Evolutionary conservation across 208 protist species (phyloP), one percentile per base, ranked within the genome.

Genomic region (Leptomonas pyrrhocoris): DNA sequence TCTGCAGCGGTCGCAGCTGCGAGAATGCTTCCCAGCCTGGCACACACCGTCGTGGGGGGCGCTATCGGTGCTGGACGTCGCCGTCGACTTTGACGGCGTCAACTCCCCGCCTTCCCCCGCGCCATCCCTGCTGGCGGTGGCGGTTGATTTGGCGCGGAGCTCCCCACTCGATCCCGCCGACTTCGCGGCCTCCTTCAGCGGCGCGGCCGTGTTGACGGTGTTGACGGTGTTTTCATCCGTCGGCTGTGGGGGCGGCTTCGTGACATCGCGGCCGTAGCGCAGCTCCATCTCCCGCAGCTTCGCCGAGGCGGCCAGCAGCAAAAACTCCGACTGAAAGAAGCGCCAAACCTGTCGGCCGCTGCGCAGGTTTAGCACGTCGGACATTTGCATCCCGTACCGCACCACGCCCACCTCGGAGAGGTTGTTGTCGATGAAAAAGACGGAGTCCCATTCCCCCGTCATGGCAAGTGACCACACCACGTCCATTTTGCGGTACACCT

Each of bases 391-490:
- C 0, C 88, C 88, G 51, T 80, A 84, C 7, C 79, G 83, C 28
- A 91, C 80, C 21, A 93, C 68, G 11, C 88, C 90, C 15, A 94
- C 64, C 74, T 95, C 90, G 27, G 78, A 84, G 55, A 95, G 75
- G 67, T 94, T 91, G 73, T 95, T 95, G 77, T 95, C 90, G 12
- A 95, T 78, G 51, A 95, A 95, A 46, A 95, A 91, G 4, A 95
- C 88, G 31, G 71, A 76, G 60, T 95, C 90, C 88, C 90, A 95
- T 66, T 74, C 36, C 2, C 90, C 85, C 27, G 73, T 90, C 48
- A 74, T 73, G 40, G 90, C 88, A 13, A 95, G 74, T 2, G 90
- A 95, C 79, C 88, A 89, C 6, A 90, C 88, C n/a, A 95, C 75
- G 51, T 95, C 90, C 80, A 92, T 84, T 75, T 95, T 95, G 16